Conservation (phyloP, 257 asterid genomes). For the Salvia hispanica region DNA sequence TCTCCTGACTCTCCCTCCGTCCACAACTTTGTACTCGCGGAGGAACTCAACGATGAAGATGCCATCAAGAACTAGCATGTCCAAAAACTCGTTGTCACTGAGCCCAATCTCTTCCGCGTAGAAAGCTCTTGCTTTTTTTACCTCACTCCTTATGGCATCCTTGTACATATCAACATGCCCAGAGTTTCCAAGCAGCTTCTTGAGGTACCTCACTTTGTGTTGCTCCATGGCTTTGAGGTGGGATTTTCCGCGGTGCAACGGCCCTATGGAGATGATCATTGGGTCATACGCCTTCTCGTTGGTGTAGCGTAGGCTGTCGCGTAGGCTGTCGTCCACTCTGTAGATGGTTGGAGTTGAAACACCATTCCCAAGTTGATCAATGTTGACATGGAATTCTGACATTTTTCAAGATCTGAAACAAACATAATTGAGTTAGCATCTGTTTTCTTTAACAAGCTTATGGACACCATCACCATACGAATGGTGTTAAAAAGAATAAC, state of each 20-base stretch:
- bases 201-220: slow-evolving; percentile 10
- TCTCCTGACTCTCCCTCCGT: background rate
- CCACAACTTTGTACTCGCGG: background rate
- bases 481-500: no score
- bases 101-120: background rate
- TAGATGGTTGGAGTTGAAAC: slow-evolving; percentile 15
- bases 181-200: background rate
- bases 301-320: no score
- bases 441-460: background rate
- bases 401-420: background rate
- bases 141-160: background rate
- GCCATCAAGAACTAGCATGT: slow-evolving; percentile 29
- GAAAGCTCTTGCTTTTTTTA: background rate
- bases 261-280: slow-evolving; percentile 26
- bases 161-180: background rate
- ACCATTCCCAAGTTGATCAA: background rate
- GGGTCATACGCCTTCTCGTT: slow-evolving; percentile 23
- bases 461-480: no score
- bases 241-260: slow-evolving; percentile 16
- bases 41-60: slow-evolving; percentile 27
- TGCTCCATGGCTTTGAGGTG: slow-evolving; percentile 18
- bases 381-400: background rate
- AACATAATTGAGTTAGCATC: background rate
- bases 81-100: background rate
- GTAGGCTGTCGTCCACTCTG: slow-evolving; percentile 18